Evolutionary conservation across 2,329 filamentous ascomycete genomes (phyloP).

Genomic region (Parastagonospora avenae): DNA sequence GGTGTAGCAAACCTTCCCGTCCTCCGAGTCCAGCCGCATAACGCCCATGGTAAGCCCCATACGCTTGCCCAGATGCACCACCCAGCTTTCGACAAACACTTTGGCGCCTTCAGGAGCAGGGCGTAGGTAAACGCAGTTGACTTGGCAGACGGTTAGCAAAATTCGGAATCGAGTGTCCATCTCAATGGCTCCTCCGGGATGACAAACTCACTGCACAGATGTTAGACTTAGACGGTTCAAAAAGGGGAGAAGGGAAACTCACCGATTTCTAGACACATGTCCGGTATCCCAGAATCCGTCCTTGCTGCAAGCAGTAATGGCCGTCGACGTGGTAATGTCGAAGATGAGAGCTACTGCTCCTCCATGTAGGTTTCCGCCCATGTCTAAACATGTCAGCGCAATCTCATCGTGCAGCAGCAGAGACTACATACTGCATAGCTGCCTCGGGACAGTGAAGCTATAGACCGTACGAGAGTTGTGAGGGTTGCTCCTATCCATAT

Average conservation of each 20-base stretch:
- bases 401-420: not conserved
- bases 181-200: not conserved
- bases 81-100: constrained; percentile 51
- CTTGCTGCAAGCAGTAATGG: constrained; percentile 37
- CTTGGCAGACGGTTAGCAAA: constrained; percentile 12
- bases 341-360: constrained; percentile 61
- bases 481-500: constrained; percentile 18
- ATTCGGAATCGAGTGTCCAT: not conserved
- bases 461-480: constrained; percentile 48
- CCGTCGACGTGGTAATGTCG: constrained; percentile 58
- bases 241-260: not conserved
- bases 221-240: constrained; percentile 4
- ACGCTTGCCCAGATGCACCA: constrained; percentile 51
- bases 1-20: constrained; percentile 47
- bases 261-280: constrained; percentile 44
- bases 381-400: constrained; percentile 1
- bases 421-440: constrained; percentile 50
- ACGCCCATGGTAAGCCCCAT: constrained; percentile 48
- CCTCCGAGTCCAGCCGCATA: constrained; percentile 44
- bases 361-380: constrained; percentile 57
- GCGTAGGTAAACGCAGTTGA: constrained; percentile 54
- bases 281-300: constrained; percentile 51
- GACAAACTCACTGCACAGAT: constrained; percentile 14
- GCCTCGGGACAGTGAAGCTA: constrained; percentile 50
- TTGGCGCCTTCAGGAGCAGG: constrained; percentile 49